A percentile compares a stretch with the other conserved stretches of the same genome.
Evolutionary conservation across 2,329 filamentous ascomycete species (phyloP).

Genomic region (Fusarium drepaniforme): DNA sequence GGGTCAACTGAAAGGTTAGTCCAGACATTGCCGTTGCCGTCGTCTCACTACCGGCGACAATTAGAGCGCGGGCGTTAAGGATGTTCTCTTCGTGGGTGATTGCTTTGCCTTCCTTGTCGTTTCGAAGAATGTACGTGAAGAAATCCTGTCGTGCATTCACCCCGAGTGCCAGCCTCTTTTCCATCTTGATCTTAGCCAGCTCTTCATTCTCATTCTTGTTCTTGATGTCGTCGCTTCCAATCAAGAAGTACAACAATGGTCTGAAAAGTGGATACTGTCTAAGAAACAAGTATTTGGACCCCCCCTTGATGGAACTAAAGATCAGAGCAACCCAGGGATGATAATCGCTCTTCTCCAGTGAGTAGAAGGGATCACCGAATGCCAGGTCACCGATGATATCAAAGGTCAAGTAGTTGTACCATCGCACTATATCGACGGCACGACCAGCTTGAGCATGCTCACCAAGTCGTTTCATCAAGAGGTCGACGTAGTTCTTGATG

Average conservation of each 20-base stretch:
- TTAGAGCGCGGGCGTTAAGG: neutral
- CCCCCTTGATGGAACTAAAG: neutral
- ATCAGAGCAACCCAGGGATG: neutral
- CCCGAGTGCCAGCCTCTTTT: constrained; percentile 7
- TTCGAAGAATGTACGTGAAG: neutral
- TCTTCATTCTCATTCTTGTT: neutral
- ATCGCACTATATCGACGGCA: neutral
- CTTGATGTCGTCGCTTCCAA: neutral
- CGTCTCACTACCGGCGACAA: constrained; percentile 6
- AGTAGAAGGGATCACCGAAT: neutral
- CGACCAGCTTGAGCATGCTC: neutral
- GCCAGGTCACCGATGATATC: neutral
- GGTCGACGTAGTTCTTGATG: neutral
- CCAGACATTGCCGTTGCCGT: constrained; percentile 7
- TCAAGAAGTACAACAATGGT: neutral
- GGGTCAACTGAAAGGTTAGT: neutral
- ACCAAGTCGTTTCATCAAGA: constrained; percentile 5
- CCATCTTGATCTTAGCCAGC: neutral
- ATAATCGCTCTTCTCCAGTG: neutral
- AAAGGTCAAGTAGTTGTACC: neutral
- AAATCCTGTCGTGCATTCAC: neutral
- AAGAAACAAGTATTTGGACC: neutral
- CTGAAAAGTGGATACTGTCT: neutral
- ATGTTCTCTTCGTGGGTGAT: neutral
- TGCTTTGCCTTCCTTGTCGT: neutral